Evolutionary conservation across 768 basidiomycete genomes (phyloP).

Genomic region (Boletus pseudo-olivaceus): DNA sequence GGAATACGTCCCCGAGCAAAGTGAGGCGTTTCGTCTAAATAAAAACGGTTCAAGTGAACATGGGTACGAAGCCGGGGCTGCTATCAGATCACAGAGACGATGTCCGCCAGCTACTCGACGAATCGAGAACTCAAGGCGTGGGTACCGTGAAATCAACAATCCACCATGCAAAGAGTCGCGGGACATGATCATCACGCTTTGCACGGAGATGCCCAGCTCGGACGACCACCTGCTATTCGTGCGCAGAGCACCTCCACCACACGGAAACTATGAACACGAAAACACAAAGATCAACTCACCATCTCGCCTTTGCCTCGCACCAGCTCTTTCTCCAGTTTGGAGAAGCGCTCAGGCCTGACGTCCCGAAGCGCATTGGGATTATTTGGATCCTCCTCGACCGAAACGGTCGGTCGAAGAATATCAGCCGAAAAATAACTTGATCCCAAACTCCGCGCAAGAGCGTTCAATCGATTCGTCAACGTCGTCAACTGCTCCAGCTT

Average conservation of each 20-base stretch:
- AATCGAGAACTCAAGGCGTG: background rate
- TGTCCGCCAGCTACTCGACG: too few species aligned
- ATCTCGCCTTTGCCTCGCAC: conserved; percentile 85
- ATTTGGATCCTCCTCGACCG: conserved; percentile 39
- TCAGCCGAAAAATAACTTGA: conserved; percentile 56
- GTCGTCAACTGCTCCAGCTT: conserved; percentile 74
- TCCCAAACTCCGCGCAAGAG: conserved; percentile 59
- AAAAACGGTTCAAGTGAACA: conserved; percentile 1
- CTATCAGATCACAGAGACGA: background rate
- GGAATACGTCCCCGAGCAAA: conserved; percentile 58
- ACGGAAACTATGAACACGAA: background rate
- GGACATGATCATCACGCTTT: background rate
- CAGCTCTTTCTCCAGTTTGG: conserved; percentile 78
- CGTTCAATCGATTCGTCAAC: conserved; percentile 60
- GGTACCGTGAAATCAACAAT: background rate
- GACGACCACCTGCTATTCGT: too few species aligned
- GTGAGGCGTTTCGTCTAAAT: conserved; percentile 62
- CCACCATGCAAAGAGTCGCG: background rate
- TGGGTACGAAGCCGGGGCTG: background rate
- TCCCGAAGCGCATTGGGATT: conserved; percentile 50
- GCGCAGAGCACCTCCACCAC: too few species aligned
- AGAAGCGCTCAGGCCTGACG: conserved; percentile 78
- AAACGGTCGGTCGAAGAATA: conserved; percentile 45
- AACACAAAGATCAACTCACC: conserved; percentile 41
- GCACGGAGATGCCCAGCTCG: background rate